These are phyloP conservation scores for Epithele typhae DNA, from an alignment of 768 basidiomycete genomes.

Conservation along the genomic window DNA sequence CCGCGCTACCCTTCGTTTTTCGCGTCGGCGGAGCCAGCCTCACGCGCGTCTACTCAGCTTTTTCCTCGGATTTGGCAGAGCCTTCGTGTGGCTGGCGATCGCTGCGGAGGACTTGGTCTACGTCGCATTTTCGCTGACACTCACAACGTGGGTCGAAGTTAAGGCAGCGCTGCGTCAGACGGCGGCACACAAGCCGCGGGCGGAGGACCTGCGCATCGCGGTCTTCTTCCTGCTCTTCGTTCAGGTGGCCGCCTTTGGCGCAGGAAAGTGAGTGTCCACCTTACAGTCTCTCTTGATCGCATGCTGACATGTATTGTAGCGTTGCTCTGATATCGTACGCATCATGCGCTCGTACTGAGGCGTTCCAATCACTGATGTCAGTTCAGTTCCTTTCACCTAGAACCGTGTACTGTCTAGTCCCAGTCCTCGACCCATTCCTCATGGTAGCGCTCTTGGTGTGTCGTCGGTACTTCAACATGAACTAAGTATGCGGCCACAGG, in stretches of 20 bases:
- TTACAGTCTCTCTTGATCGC: not conserved
- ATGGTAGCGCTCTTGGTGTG: slow-evolving; percentile 72
- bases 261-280: slow-evolving; percentile 42
- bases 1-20: slow-evolving; percentile 44
- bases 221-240: slow-evolving; percentile 84
- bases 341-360: too few relatives aligned
- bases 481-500: too few relatives aligned
- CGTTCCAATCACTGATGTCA: too few relatives aligned
- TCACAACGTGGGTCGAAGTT: slow-evolving; percentile 65
- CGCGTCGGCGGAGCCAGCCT: slow-evolving; percentile 29
- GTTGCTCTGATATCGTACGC: slow-evolving; percentile 82
- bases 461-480: not conserved
- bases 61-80: slow-evolving; percentile 69
- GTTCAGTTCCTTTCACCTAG: slow-evolving; percentile 74
- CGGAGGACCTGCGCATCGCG: slow-evolving; percentile 67
- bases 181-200: slow-evolving; percentile 19
- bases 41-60: slow-evolving; percentile 52
- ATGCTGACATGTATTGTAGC: too few relatives aligned
- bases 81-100: slow-evolving; percentile 78
- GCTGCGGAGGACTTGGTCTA: slow-evolving; percentile 81
- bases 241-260: slow-evolving; percentile 83
- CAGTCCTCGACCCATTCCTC: slow-evolving; percentile 80
- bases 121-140: slow-evolving; percentile 55
- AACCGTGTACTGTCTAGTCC: slow-evolving; percentile 82
- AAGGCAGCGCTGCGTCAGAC: slow-evolving; percentile 38